Evolutionary conservation across 106 monocot genomes (phyloP), one percentile per base, ranked within the genome.

Genomic region (Dactylorhiza incarnata): DNA sequence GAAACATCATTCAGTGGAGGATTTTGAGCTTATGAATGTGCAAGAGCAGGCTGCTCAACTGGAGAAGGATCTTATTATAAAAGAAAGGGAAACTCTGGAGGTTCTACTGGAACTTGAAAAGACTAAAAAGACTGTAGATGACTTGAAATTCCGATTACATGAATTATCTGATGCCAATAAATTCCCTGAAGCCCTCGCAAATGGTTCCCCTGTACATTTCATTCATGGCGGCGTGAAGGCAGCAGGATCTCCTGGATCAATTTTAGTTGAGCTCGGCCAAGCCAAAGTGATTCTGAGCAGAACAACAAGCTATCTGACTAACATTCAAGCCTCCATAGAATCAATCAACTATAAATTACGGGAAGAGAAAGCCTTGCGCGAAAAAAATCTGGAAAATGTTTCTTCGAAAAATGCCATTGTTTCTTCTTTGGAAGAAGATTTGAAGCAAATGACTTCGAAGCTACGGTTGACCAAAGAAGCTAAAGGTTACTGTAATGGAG

Each of bases 11-110:
- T 72, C 48, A 67, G 54, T 46, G 48, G 85, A 75, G 62, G 86
- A 88, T 45, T 29, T 66, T 43, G 83, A 89, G 73, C 72, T 82
- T 68, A 68, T 74, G 10, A 77, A 26, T 45, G 71, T 87, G 15
- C 77, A 85, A 46, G 75, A 90, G 71, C 81, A 90, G 62, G 61
- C 95, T 50, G 78, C 79, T 61, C 82, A 90, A 62, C 73, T 95
- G 44, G 83, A 93, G 78, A 88, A 88, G 81, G 95, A 95, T 50
- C 90, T 95, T 45, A 83, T 88, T n/a, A 54, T 82, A 47, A 95
- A 95, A 81, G 88, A 92, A 78, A 86, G 74, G 72, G 95, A 92
- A 68, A 90, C 95, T 48, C 85, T 90, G 37, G 86, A 82, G 45
- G 83, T 95, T 48, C 46, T 95, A 19, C 88, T 90, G 79, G 93